Base-by-base conservation (phyloP, 2,329 filamentous ascomycete genomes). In the Ophiostoma ulmi region DNA sequence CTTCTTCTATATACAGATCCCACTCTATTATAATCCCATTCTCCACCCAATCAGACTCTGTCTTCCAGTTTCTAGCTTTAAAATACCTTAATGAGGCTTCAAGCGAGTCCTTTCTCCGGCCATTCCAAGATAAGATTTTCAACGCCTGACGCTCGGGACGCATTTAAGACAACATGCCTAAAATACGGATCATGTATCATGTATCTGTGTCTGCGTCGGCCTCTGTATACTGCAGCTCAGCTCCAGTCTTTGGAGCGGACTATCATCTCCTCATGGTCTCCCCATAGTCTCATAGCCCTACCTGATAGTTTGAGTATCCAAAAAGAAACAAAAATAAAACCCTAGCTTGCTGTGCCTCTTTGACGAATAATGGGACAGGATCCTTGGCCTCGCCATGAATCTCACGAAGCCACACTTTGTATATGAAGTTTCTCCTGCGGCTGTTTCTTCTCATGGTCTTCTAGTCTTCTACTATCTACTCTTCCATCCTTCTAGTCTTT, bases 321-420 rank as follows among this genome's bases (percentile, higher is more conserved):
- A 63, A 36, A 7, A 64, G 13, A 64, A 39, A n/a, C 36, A 65
- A 22, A 65, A 65, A 65, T 65, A 65, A 39, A 64, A 39, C 36
- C 52, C 68, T n/a, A 63, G 68, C 55, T 64, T 26, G 52, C 39
- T 38, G 22, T 58, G 52, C 52, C 68, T 48, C 31, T 26, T 41
- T 17, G 22, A 41, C 70, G 67, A 71, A 71, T 71, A 35, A 66
- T 68, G 41, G 26, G 17, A 22, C 61, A 22, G 31, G 17, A 68
- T 64, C 17, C 31, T 64, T 64, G 69, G 39, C 55, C 55, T 52
- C 41, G 44, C 55, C 39, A 11, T 68, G 66, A 22, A 38, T 69
- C 41, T 68, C 58, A 41, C 65, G 20, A 35, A 64, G 55, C 20
- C 65, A 63, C 39, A 63, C 55, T 20, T 63, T 22, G 5, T 36